These are phyloP conservation scores for Kodamaea kakaduensis DNA, from an alignment of 805 yeast genomes.

Conservation along the genomic window DNA sequence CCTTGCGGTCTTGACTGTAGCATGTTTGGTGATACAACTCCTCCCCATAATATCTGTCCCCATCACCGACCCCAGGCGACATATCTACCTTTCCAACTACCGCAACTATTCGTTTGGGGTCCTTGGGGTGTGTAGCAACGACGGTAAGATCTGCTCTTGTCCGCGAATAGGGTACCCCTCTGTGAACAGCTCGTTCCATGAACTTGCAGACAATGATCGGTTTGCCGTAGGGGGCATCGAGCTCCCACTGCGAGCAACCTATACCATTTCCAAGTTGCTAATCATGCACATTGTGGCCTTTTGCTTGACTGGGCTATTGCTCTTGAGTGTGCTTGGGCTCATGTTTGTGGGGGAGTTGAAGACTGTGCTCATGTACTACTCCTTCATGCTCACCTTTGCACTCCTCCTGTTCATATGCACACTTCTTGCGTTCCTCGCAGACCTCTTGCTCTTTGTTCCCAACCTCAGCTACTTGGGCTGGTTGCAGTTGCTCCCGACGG, in stretches of 20 bases:
- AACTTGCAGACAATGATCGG: constrained; percentile 7
- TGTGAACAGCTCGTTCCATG: constrained; percentile 15
- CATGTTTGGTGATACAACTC: constrained; percentile 35
- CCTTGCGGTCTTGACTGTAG: constrained; percentile 23
- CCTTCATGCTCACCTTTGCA: constrained; percentile 54
- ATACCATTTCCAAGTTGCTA: constrained; percentile 37
- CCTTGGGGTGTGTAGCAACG: constrained; percentile 38
- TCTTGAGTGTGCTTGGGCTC: constrained; percentile 12
- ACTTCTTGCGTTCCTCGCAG: constrained; percentile 74
- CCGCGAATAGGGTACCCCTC: constrained; percentile 38
- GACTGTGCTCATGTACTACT: constrained; percentile 31
- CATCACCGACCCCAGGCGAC: constrained; percentile 18
- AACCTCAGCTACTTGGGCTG: constrained; percentile 81
- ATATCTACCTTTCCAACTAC: constrained; percentile 29
- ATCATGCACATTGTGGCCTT: constrained; percentile 41
- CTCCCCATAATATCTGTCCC: constrained; percentile 43
- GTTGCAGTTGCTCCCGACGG: constrained; percentile 69
- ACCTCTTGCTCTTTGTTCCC: constrained; percentile 72
- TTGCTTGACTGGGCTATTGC: constrained; percentile 23
- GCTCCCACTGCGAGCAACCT: constrained; percentile 39
- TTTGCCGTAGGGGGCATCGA: constrained; percentile 21
- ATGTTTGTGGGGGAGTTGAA: constrained; percentile 5
- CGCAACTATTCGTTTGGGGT: constrained; percentile 38
- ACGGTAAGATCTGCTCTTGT: constrained; percentile 25
- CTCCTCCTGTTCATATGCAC: constrained; percentile 66